Percentiles rank a stretch among this genome's conserved stretches.
phyloP scores from a whole-genome alignment of 2,329 filamentous ascomycete species.

The Macrophomina tecta region DNA sequence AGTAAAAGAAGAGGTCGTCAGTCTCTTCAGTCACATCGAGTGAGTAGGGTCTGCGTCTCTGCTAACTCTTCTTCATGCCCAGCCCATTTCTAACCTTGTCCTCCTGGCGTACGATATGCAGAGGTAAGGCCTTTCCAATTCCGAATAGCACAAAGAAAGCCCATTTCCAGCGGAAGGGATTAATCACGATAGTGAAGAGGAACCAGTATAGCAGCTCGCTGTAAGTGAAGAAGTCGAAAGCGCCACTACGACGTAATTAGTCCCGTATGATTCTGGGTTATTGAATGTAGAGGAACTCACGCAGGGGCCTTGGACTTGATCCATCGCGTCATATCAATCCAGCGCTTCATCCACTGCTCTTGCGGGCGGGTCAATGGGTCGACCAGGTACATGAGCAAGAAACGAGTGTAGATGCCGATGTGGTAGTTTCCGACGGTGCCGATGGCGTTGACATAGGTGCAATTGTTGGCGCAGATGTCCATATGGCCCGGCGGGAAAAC shows the following conservation, averaged over 20 bases:
- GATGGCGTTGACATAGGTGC: constrained; percentile 81
- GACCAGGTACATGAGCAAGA: constrained; percentile 83
- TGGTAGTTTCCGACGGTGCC: constrained; percentile 87
- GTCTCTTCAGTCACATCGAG: too few relatives aligned
- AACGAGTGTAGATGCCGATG: constrained; percentile 86
- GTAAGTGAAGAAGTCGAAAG: constrained; percentile 91
- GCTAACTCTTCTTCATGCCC: constrained; percentile 20
- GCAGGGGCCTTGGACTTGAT: constrained; percentile 72
- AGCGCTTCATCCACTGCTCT: constrained; percentile 77
- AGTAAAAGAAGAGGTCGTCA: too few relatives aligned
- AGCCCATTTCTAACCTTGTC: constrained; percentile 57
- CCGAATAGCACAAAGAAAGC: constrained; percentile 82
- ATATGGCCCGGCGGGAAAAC: constrained; percentile 79
- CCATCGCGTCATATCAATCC: constrained; percentile 82
- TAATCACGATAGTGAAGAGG: constrained; percentile 75
- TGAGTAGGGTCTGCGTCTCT: background rate
- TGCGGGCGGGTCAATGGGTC: constrained; percentile 77
- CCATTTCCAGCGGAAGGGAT: constrained; percentile 93
- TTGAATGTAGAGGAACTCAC: background rate
- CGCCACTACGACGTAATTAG: constrained; percentile 56
- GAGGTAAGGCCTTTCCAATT: constrained; percentile 69
- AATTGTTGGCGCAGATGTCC: constrained; percentile 80
- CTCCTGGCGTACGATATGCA: constrained; percentile 70
- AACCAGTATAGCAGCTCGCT: constrained; percentile 87
- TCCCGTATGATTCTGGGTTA: background rate